phyloP scores from a whole-genome alignment of 495 filamentous ascomycete species.

The Sordaria brevicollis region DNA sequence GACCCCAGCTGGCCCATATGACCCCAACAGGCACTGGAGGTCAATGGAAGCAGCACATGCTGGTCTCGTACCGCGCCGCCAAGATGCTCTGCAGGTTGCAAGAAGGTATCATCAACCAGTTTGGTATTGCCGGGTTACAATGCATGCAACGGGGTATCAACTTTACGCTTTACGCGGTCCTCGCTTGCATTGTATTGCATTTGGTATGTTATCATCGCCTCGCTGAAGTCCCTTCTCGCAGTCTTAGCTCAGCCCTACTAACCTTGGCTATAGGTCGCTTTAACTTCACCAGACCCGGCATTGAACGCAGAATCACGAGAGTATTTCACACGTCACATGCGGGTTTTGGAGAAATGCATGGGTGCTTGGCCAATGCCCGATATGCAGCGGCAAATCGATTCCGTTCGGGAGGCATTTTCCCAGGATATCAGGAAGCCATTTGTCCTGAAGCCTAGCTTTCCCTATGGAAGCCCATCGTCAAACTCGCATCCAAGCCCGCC shows the following conservation, averaged over 20 bases:
- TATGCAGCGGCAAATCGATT: slow-evolving; percentile 83
- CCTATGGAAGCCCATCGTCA: slow-evolving; percentile 71
- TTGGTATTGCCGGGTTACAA: slow-evolving; percentile 69
- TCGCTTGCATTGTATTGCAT: slow-evolving; percentile 93
- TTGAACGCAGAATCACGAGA: slow-evolving; percentile 77
- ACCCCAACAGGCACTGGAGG: slow-evolving; percentile 63
- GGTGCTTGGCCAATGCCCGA: slow-evolving; percentile 84
- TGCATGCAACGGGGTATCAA: slow-evolving; percentile 95
- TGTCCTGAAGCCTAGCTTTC: slow-evolving; percentile 78
- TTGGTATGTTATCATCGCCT: slow-evolving; percentile 53
- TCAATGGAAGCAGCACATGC: slow-evolving; percentile 81
- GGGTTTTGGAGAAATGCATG: slow-evolving; percentile 80
- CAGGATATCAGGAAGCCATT: slow-evolving; percentile 79
- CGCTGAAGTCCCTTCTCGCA: neutral
- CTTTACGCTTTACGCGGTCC: slow-evolving; percentile 84
- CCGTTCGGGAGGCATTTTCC: slow-evolving; percentile 85
- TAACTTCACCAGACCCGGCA: slow-evolving; percentile 88
- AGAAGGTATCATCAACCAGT: slow-evolving; percentile 69
- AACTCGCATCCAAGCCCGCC: slow-evolving; percentile 51
- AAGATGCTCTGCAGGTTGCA: slow-evolving; percentile 86
- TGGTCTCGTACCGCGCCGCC: slow-evolving; percentile 75
- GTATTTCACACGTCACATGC: slow-evolving; percentile 92
- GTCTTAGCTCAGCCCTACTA: neutral
- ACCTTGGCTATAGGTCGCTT: slow-evolving; percentile 53
- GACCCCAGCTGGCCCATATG: slow-evolving; percentile 73